These are phyloP conservation scores for Starmerella bombi DNA, from an alignment of 805 yeast species.

Conservation along the genomic window DNA sequence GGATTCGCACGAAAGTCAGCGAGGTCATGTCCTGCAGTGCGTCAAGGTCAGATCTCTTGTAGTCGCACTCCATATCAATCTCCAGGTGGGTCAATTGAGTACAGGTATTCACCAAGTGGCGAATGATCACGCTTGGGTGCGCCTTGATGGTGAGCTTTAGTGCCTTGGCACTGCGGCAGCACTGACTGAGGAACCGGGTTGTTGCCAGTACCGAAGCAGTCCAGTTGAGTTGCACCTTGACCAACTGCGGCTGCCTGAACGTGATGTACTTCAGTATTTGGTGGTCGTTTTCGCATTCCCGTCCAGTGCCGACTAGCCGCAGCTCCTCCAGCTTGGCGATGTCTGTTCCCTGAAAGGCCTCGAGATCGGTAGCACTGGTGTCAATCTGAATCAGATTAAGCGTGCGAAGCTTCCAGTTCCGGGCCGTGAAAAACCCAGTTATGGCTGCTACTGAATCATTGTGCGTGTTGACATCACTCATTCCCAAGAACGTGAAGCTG, in stretches of 20 bases:
- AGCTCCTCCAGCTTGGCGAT: slow-evolving; percentile 12
- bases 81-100: slow-evolving; percentile 8
- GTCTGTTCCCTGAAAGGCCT: slow-evolving; percentile 7
- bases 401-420: slow-evolving; percentile 3
- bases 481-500: slow-evolving; percentile 23
- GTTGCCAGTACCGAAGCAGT: slow-evolving; percentile 5
- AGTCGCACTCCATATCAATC: slow-evolving; percentile 9
- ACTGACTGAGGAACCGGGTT: slow-evolving; percentile 4
- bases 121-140: slow-evolving; percentile 6
- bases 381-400: slow-evolving; percentile 14
- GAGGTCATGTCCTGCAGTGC: slow-evolving; percentile 5
- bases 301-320: slow-evolving; percentile 12
- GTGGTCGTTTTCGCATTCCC: slow-evolving; percentile 9
- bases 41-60: slow-evolving; percentile 11
- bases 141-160: slow-evolving; percentile 11
- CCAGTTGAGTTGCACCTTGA: slow-evolving; percentile 15
- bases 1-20: slow-evolving; percentile 12
- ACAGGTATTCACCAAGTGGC: slow-evolving; percentile 2
- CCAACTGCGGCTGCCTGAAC: slow-evolving; percentile 8
- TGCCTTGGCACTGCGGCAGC: slow-evolving; percentile 7
- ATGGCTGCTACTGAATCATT: slow-evolving; percentile 10
- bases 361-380: slow-evolving; percentile 7
- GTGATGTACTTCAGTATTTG: slow-evolving; percentile 9
- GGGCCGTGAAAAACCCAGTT: slow-evolving; percentile 4
- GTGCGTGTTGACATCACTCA: slow-evolving; percentile 14